A percentile compares a stretch with the other conserved stretches of the same genome.
These are phyloP conservation scores for Fusarium scirpi DNA, from an alignment of 2,329 filamentous ascomycete species.

Conservation along the genomic window DNA sequence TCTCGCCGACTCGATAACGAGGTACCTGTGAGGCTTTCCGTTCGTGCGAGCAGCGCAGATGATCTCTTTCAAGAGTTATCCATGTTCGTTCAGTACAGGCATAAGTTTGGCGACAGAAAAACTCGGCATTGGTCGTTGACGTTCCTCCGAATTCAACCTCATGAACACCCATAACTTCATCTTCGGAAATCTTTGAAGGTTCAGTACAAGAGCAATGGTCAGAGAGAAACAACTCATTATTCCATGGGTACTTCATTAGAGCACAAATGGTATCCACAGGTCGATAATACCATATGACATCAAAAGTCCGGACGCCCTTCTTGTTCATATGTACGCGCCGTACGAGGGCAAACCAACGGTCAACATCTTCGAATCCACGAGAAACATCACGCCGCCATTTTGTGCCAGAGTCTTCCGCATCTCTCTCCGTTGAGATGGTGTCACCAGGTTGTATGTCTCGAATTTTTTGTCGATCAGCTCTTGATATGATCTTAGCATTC, in stretches of 20 bases:
- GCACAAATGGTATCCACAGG: slow-evolving; percentile 78
- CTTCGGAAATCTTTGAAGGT: slow-evolving; percentile 59
- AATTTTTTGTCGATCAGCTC: slow-evolving; percentile 41
- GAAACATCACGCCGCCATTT: slow-evolving; percentile 67
- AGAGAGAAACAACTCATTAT: slow-evolving; percentile 81
- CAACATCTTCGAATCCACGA: slow-evolving; percentile 56
- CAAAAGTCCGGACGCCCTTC: slow-evolving; percentile 60
- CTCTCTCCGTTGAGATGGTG: slow-evolving; percentile 61
- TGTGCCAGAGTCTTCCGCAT: slow-evolving; percentile 60
- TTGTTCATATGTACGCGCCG: slow-evolving; percentile 62
- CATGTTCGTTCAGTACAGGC: slow-evolving; percentile 70
- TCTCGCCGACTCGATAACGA: slow-evolving; percentile 66
- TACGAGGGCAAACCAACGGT: slow-evolving; percentile 79
- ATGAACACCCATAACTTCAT: slow-evolving; percentile 69
- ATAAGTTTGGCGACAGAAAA: slow-evolving; percentile 80
- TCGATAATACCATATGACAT: slow-evolving; percentile 80
- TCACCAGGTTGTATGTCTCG: slow-evolving; percentile 58
- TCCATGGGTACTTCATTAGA: slow-evolving; percentile 74
- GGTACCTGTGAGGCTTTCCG: slow-evolving; percentile 26
- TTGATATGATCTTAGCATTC: slow-evolving; percentile 40
- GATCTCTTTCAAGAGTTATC: slow-evolving; percentile 64
- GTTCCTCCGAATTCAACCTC: slow-evolving; percentile 68
- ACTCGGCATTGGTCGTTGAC: slow-evolving; percentile 61
- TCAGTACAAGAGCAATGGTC: slow-evolving; percentile 79
- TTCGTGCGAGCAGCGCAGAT: slow-evolving; percentile 66